Conservation (phyloP, 208 protist genomes). For the Acanthamoeba culbertsoni region DNA sequence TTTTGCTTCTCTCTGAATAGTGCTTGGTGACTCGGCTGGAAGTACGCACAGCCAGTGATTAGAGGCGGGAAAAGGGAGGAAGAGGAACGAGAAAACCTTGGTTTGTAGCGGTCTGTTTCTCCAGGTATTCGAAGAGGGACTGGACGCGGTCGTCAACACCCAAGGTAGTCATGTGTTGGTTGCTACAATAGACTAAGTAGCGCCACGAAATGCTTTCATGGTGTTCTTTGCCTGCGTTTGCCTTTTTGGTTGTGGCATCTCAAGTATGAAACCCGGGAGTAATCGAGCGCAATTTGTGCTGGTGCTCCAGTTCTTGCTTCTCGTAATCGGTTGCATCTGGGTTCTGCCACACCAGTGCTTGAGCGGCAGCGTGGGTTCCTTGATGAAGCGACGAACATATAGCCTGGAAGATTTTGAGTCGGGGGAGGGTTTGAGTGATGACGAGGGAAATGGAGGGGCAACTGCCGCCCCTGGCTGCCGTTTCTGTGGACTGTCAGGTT, state of each 20-base stretch:
- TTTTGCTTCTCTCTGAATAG: too few species aligned
- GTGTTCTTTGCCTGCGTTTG: background rate
- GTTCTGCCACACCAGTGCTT: too few species aligned
- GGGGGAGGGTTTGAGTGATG: background rate
- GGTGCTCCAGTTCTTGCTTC: background rate
- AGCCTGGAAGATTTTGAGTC: slow-evolving; percentile 6
- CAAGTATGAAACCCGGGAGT: background rate
- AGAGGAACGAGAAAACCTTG: background rate
- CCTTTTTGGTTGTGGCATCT: too few species aligned
- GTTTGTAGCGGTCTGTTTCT: too few species aligned
- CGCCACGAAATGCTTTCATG: too few species aligned
- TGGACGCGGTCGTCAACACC: too few species aligned
- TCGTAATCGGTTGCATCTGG: too few species aligned
- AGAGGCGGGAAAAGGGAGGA: background rate
- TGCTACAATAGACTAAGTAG: too few species aligned
- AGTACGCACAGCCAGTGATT: too few species aligned
- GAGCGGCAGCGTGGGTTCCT: too few species aligned
- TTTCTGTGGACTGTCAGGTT: background rate
- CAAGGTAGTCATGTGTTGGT: too few species aligned
- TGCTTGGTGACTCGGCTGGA: too few species aligned
- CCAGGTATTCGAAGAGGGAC: background rate
- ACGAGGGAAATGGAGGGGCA: background rate
- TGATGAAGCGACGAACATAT: background rate
- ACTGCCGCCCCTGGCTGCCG: background rate
- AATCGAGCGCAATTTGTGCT: background rate